Evolutionary conservation across 148 eudicot species (phyloP).

Genomic region (Fagopyrum tataricum): DNA sequence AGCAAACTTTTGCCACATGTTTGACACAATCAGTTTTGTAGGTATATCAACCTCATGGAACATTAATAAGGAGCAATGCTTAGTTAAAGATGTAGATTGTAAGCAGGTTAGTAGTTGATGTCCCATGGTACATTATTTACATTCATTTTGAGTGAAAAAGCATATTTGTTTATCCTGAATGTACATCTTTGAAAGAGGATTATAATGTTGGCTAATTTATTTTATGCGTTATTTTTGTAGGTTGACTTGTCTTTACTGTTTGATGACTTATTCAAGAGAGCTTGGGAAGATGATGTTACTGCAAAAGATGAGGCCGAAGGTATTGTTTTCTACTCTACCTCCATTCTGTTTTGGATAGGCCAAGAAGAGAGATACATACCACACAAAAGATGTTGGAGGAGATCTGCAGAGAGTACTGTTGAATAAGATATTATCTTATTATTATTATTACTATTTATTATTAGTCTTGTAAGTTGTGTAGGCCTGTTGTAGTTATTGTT

Average conservation of each 20-base stretch:
- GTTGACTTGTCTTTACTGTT: conserved; percentile 66
- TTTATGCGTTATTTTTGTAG: conserved; percentile 33
- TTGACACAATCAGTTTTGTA: conserved; percentile 25
- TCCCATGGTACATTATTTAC: conserved; percentile 6
- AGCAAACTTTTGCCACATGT: conserved; percentile 1
- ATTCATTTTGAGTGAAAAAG: background rate
- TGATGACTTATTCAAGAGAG: conserved; percentile 87
- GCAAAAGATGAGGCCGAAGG: conserved; percentile 42
- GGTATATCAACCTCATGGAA: conserved; percentile 68
- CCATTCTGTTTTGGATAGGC: conserved; percentile 9
- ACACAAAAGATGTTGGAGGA: background rate
- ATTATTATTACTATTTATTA: too few species aligned
- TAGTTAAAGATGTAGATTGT: conserved; percentile 28
- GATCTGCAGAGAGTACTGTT: background rate
- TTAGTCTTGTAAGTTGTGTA: too few species aligned
- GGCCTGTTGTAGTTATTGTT: too few species aligned
- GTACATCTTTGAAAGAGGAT: background rate
- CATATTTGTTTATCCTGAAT: background rate
- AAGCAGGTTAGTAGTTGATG: conserved; percentile 41
- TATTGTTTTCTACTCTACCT: conserved; percentile 1
- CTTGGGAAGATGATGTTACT: conserved; percentile 77
- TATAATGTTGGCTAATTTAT: background rate
- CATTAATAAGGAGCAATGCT: conserved; percentile 33
- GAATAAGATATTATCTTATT: too few species aligned
- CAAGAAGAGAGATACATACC: background rate